Base-by-base conservation (phyloP, 2,329 filamentous ascomycete species). In the Fusarium dimerum region DNA sequence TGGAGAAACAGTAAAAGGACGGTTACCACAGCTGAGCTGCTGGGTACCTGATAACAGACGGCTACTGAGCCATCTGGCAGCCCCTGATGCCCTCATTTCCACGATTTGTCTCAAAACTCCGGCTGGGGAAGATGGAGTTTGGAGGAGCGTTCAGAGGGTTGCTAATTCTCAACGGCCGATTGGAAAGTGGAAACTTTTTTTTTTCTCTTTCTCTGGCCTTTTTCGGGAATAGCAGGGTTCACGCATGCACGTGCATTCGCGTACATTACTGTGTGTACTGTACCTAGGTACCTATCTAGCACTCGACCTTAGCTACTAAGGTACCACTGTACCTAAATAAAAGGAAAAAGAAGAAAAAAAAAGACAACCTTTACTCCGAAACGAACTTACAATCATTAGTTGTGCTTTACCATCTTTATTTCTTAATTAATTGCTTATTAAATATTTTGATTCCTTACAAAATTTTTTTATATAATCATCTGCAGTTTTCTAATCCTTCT, bases 1-100 rank as follows among this genome's bases (percentile, higher is more conserved):
- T 49, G 56, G 55, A 30, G 66, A 58, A 47, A 60, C 48, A 54
- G 66, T 65, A 47, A 66, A 64, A 39, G 64, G 61, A 48, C 68
- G 64, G 46, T 57, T 51, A 43, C 57, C 64, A 20, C 62, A 62
- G 56, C 56, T 64, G 43, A 55, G 50, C 55, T 66, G 65, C 57
- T 63, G 64, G 18, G 62, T 56, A 52, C 68, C 66, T 43, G 61
- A 55, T 40, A 71, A 49, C 63, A 74, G 66, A 66, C 67, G 71
- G 65, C 71, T 68, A 62, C 68, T 72, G 60, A 73, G 73, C 73
- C 72, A 74, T 68, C 72, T 73, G 66, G 65, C 63, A 53, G 69
- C 65, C 63, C 68, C 66, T 50, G 69, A 66, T 60, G 68, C 71
- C 67, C 70, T 75, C 73, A 75, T 75, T 50, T 62, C 71, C 9